These are phyloP conservation scores for Peltaster fructicola DNA, from an alignment of 2,329 filamentous ascomycete species.

Conservation along the genomic window DNA sequence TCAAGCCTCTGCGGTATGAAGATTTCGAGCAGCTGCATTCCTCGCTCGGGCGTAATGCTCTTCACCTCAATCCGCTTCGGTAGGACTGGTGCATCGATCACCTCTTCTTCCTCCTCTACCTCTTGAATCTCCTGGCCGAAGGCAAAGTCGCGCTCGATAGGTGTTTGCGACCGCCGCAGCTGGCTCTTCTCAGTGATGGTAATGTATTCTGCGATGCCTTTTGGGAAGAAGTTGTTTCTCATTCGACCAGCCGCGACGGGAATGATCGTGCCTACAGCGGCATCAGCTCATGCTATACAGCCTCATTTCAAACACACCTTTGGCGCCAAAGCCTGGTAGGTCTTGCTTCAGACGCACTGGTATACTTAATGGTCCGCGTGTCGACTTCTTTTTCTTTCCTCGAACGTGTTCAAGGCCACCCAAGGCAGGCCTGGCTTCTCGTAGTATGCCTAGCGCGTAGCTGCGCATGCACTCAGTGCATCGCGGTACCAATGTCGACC, in stretches of 20 bases:
- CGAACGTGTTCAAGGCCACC: conserved; percentile 13
- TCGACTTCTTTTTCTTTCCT: conserved; percentile 21
- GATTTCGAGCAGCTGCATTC: conserved; percentile 29
- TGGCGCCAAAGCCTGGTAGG: conserved; percentile 33
- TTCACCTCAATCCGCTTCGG: no score
- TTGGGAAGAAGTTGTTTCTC: conserved; percentile 37
- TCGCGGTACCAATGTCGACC: conserved; percentile 10
- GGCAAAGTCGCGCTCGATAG: conserved; percentile 29
- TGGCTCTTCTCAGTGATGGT: conserved; percentile 27
- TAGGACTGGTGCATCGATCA: conserved; percentile 3
- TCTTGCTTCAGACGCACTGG: conserved; percentile 35
- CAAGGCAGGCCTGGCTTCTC: conserved; percentile 1
- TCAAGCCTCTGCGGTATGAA: conserved; percentile 29
- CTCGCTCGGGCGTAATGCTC: conserved; percentile 24
- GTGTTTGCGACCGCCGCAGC: conserved; percentile 26
- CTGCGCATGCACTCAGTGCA: conserved; percentile 15
- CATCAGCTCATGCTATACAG: conserved; percentile 13
- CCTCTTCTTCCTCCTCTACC: conserved; percentile 3
- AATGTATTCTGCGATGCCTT: conserved; percentile 34
- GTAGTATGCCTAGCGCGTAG: conserved; percentile 7
- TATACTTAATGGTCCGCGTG: no score
- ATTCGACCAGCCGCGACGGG: conserved; percentile 35
- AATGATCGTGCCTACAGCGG: conserved; percentile 31
- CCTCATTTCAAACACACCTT: no score
- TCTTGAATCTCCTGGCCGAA: conserved; percentile 22